Evolutionary conservation across 129 eudicot species (phyloP), one percentile per base, ranked within the genome.

Genomic region (Lactuca saligna): DNA sequence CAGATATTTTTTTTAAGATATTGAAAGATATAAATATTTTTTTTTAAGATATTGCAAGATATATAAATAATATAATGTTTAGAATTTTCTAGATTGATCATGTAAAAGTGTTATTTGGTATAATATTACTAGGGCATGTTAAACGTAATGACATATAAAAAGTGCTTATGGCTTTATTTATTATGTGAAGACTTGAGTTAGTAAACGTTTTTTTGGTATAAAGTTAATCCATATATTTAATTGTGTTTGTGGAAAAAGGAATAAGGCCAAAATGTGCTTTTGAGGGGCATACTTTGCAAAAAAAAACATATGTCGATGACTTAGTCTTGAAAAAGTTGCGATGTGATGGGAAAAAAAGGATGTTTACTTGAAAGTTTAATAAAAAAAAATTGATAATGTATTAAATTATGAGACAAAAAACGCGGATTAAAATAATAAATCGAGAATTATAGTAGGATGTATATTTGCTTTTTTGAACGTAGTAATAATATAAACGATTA

Each of bases 181-280:
- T 60, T 6, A 60, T 34, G 68, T 37, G 51, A 59, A 33, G 50
- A 61, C 31, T 71, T 48, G 68, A 60, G 39, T 61, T 32, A 71
- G 61, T 53, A 17, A 61, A 4, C 35, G 15, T 50, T 35, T 41
- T 20, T 58, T 8, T 59, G 46, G 53, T 35, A 54, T 54, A 54
- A 54, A 54, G 63, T 7, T n/a, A 35, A 53, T 15, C 51, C 72
- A 67, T 54, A 2, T 20, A 15, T 34, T 63, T 64, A 9, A 29
- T 3, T n/a, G 42, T 48, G 11, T 50, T 35, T 48, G 61, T 34
- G 16, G 54, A 54, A 37, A 65, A 54, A 17, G 25, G 25, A 68
- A 68, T 61, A 53, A 71, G 61, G 76, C 50, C 48, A 71, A 49
- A 50, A 14, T 62, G 8, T 60, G 61, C 69, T 17, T 68, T 68